Percentiles rank a stretch among this genome's conserved stretches.
phyloP scores from a whole-genome alignment of 106 monocot species.

The Dactylorhiza incarnata region DNA sequence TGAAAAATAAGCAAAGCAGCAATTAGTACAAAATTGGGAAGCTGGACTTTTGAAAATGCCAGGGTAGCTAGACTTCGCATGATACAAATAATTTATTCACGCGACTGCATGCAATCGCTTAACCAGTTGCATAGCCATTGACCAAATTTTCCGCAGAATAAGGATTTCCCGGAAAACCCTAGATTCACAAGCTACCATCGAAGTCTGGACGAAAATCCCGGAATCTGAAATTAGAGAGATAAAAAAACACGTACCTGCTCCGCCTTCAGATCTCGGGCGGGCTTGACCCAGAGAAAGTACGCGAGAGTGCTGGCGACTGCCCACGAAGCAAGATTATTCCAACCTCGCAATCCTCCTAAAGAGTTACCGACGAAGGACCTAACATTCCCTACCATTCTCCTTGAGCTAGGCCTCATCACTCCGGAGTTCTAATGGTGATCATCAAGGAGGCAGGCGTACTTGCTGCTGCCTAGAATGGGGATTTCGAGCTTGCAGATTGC shows the following conservation, averaged over 20 bases:
- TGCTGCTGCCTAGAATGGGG: too few relatives aligned
- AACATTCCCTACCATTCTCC: slow-evolving; percentile 50
- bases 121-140: too few relatives aligned
- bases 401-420: slow-evolving; percentile 38
- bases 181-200: background rate
- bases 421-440: too few relatives aligned
- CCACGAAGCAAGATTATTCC: slow-evolving; percentile 80
- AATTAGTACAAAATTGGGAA: too few relatives aligned
- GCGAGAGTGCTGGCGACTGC: slow-evolving; percentile 86
- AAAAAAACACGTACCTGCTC: slow-evolving; percentile 35
- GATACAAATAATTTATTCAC: too few relatives aligned
- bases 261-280: slow-evolving; percentile 59
- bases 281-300: slow-evolving; percentile 90
- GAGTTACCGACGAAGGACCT: slow-evolving; percentile 79
- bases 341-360: slow-evolving; percentile 73
- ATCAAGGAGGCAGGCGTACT: too few relatives aligned
- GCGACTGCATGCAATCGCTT: too few relatives aligned
- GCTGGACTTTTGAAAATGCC: too few relatives aligned
- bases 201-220: background rate
- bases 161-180: background rate
- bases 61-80: too few relatives aligned
- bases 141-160: too few relatives aligned
- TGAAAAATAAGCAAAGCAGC: too few relatives aligned
- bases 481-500: too few relatives aligned
- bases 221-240: background rate